These are phyloP conservation scores for Lactarius hatsudake DNA, from an alignment of 768 basidiomycete genomes.

Conservation along the genomic window DNA sequence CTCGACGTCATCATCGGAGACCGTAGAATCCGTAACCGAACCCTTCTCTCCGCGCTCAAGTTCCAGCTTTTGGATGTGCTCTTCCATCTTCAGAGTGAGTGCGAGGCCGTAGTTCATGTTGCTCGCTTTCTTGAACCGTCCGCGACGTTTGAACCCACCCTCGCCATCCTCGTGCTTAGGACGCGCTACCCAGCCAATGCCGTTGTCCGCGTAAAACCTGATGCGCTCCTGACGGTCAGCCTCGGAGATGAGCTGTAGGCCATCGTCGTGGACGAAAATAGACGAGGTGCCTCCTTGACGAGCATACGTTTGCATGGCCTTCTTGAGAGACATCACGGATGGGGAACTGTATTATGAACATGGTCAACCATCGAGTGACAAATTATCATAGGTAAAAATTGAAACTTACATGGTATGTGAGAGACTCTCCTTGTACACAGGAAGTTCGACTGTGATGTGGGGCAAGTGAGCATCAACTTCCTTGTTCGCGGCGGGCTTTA, in stretches of 20 bases:
- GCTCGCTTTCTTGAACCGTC: slow-evolving; percentile 90
- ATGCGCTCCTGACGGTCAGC: slow-evolving; percentile 65
- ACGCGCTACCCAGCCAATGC: slow-evolving; percentile 82
- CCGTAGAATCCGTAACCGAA: slow-evolving; percentile 34
- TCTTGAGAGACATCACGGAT: slow-evolving; percentile 74
- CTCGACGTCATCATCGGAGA: slow-evolving; percentile 44
- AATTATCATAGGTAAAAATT: slow-evolving; percentile 9
- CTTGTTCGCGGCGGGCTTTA: slow-evolving; percentile 56
- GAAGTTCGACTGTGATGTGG: slow-evolving; percentile 78
- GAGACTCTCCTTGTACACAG: slow-evolving; percentile 85
- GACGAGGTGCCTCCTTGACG: slow-evolving; percentile 79
- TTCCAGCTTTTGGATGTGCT: slow-evolving; percentile 48
- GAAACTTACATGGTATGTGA: slow-evolving; percentile 73
- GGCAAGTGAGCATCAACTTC: slow-evolving; percentile 64
- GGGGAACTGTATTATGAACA: slow-evolving; percentile 47
- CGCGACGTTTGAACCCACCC: slow-evolving; percentile 76
- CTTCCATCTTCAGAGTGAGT: slow-evolving; percentile 61
- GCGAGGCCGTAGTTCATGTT: slow-evolving; percentile 85
- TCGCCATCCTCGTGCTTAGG: slow-evolving; percentile 59
- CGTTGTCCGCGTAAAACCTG: slow-evolving; percentile 70
- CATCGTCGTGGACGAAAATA: slow-evolving; percentile 84
- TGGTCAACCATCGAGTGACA: background rate
- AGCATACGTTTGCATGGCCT: slow-evolving; percentile 86
- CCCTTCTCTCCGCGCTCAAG: slow-evolving; percentile 37
- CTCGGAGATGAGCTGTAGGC: slow-evolving; percentile 62